These are phyloP conservation scores for Eucalyptus microcorys DNA, from an alignment of 345 rosid genomes.

Conservation along the genomic window DNA sequence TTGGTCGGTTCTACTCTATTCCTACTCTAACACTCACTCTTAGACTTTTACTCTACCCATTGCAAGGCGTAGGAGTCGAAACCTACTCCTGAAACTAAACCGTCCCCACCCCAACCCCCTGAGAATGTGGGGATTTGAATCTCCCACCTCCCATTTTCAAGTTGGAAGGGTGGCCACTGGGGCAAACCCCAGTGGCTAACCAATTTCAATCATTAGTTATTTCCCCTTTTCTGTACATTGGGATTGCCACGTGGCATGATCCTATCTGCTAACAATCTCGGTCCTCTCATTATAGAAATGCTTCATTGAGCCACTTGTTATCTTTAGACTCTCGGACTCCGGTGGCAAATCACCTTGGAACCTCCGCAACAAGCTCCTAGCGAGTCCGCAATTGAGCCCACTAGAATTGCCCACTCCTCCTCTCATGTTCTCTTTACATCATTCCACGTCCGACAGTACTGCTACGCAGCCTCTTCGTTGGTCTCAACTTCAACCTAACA, in stretches of 20 bases:
- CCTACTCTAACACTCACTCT: too few relatives aligned
- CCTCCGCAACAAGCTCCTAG: neutral
- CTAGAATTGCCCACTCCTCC: neutral
- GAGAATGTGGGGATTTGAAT: too few relatives aligned
- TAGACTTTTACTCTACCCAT: too few relatives aligned
- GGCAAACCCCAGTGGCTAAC: too few relatives aligned
- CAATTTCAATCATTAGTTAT: neutral
- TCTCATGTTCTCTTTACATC: neutral
- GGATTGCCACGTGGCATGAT: neutral
- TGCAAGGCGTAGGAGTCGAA: too few relatives aligned
- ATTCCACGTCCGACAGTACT: neutral
- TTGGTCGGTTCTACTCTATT: too few relatives aligned
- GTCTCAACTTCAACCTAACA: neutral
- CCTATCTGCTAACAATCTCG: neutral
- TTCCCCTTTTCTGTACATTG: neutral
- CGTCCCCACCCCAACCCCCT: too few relatives aligned
- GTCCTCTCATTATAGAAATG: neutral
- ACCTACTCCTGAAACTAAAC: too few relatives aligned
- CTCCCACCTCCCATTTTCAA: too few relatives aligned
- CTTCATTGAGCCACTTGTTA: neutral
- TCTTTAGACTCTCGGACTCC: neutral
- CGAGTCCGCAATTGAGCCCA: accelerated
- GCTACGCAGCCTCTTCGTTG: neutral
- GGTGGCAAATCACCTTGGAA: neutral
- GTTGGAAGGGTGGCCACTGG: too few relatives aligned